Evolutionary conservation across 2,329 filamentous ascomycete species (phyloP).

Genomic region (Parafenestella ontariensis): DNA sequence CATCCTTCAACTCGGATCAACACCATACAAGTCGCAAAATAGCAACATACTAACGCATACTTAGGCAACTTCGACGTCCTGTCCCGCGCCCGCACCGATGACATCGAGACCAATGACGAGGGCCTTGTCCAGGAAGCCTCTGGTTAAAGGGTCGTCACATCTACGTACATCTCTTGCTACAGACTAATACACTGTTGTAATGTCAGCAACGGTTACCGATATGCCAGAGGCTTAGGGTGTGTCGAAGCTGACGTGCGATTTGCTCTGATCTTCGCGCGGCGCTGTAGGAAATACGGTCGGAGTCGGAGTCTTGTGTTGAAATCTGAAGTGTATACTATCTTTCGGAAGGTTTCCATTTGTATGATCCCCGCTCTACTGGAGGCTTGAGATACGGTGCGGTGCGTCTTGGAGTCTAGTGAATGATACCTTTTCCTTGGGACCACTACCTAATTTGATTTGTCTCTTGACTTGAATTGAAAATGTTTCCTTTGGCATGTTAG

Average conservation of each 20-base stretch:
- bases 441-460: not conserved
- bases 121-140: conserved; percentile 42
- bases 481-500: not conserved
- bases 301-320: conserved; percentile 1
- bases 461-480: not conserved
- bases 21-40: not conserved
- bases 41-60: conserved; percentile 2
- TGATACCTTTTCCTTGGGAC: conserved; percentile 22
- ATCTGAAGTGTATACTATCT: conserved; percentile 29
- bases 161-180: not conserved
- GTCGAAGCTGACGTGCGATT: not conserved
- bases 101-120: conserved; percentile 39
- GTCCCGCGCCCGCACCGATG: conserved; percentile 32
- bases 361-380: conserved; percentile 39
- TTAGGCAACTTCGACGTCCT: conserved; percentile 47
- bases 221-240: not conserved
- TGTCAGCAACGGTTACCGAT: not conserved
- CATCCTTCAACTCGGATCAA: not conserved
- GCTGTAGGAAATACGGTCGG: conserved; percentile 10
- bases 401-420: conserved; percentile 10
- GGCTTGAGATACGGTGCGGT: conserved; percentile 7
- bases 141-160: conserved; percentile 11
- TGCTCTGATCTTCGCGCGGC: conserved; percentile 4
- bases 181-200: not conserved
- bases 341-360: conserved; percentile 28